phyloP scores from a whole-genome alignment of 768 basidiomycete species.

The Mycena rosella region DNA sequence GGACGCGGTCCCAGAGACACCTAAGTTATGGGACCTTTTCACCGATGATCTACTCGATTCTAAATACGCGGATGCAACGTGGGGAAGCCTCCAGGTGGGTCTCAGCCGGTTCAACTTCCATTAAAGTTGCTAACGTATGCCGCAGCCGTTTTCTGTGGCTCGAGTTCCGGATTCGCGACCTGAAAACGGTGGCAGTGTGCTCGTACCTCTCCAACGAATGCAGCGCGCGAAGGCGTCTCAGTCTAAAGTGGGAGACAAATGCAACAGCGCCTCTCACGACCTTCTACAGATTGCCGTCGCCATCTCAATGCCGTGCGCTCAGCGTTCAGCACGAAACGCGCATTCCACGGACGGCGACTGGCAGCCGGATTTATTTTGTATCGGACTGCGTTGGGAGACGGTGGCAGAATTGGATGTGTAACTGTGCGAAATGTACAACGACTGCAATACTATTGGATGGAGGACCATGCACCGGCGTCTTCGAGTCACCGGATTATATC shows the following conservation, averaged over 20 bases:
- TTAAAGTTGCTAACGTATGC: neutral
- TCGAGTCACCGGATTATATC: too few species aligned
- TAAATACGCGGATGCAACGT: neutral
- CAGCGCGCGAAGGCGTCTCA: neutral
- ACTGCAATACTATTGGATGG: too few species aligned
- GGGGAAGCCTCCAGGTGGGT: conserved; percentile 6
- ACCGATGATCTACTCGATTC: neutral
- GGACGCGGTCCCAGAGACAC: neutral
- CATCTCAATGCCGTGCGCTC: conserved; percentile 7
- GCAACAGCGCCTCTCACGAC: neutral
- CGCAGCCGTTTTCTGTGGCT: conserved; percentile 9
- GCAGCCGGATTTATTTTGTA: neutral
- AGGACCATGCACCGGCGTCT: too few species aligned
- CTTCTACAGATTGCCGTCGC: conserved; percentile 3
- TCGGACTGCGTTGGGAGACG: conserved; percentile 4
- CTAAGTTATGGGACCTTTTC: conserved; percentile 2
- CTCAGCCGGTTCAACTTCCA: neutral
- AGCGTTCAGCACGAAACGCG: neutral
- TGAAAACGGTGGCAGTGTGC: neutral
- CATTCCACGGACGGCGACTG: neutral
- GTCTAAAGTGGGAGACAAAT: neutral
- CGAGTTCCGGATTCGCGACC: neutral
- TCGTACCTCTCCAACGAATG: neutral
- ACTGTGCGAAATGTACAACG: too few species aligned
- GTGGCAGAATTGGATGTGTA: neutral